Evolutionary conservation across 495 filamentous ascomycete genomes (phyloP).

Genomic region (Tirmania nivea): DNA sequence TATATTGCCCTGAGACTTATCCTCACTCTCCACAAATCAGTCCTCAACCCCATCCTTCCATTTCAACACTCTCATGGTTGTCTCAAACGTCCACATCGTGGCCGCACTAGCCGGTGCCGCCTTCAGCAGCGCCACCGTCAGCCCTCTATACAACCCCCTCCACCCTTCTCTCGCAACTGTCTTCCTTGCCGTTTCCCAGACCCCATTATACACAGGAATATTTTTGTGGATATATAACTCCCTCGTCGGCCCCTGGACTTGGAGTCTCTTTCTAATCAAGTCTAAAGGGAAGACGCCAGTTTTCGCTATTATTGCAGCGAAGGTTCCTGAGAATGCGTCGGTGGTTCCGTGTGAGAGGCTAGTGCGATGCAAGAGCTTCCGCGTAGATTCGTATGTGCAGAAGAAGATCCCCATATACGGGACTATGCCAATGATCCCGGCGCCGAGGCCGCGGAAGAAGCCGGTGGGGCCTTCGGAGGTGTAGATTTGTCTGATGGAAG

Average conservation of each 20-base stretch:
- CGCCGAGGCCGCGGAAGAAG: slow-evolving; percentile 68
- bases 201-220: slow-evolving; percentile 61
- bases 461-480: slow-evolving; percentile 49
- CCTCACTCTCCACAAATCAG: no score
- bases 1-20: no score
- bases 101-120: slow-evolving; percentile 85
- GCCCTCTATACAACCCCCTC: slow-evolving; percentile 66
- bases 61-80: slow-evolving; percentile 37
- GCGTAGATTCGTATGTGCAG: slow-evolving; percentile 48
- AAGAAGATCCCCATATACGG: slow-evolving; percentile 97
- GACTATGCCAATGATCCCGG: slow-evolving; percentile 65
- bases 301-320: slow-evolving; percentile 63
- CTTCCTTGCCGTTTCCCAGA: slow-evolving; percentile 36
- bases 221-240: slow-evolving; percentile 54
- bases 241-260: slow-evolving; percentile 82
- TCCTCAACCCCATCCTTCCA: slow-evolving; percentile 20
- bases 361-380: slow-evolving; percentile 20
- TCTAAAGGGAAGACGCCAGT: slow-evolving; percentile 87
- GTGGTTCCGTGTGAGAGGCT: slow-evolving; percentile 36
- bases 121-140: slow-evolving; percentile 78
- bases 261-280: slow-evolving; percentile 72
- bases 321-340: slow-evolving; percentile 58
- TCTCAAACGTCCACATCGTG: slow-evolving; percentile 97
- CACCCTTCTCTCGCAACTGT: slow-evolving; percentile 54
- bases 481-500: slow-evolving; percentile 50